Evolutionary conservation across 768 basidiomycete species (phyloP), one percentile per base, ranked within the genome.

Genomic region (Lepiota subincarnata): DNA sequence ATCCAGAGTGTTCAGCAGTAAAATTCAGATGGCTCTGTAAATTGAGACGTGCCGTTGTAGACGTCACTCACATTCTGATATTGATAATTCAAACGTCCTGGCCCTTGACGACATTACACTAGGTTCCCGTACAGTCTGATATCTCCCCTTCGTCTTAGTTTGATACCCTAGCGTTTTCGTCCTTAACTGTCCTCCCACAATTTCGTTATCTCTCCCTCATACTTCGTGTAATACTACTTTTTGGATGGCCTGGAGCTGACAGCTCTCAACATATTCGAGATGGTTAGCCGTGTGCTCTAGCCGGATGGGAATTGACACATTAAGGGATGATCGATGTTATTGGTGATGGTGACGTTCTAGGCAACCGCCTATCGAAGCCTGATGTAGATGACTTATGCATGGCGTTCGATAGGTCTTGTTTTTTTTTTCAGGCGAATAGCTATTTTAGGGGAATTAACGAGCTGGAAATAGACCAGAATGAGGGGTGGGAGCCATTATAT

Each of bases 191-290:
- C 16, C n/a, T 28, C 39, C 13, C 18, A 5, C 47, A 37, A 36
- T 34, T n/a, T 48, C 18, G 40, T 10, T 19, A 28, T 31, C 22
- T 41, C 24, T 34, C 24, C 19, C 37, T 6, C 12, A 16, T 50
- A 28, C 16, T 34, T 40, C 26, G 5, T 41, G 20, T 42, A n/a
- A 26, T 20, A 46, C 22, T 55, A 41, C 24, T 24, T 5, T 56
- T 42, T 37, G n/a, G 40, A 39, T 46, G 45, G 52, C 47, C 46
- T 41, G 55, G 50, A 50, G 55, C 55, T 55, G 48, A 36, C 37
- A 28, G 31, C 22, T 8, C 38, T 13, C 59, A 55, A 60, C 52
- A 38, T 48, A 43, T 38, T 49, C 19, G 35, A 53, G 56, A 57
- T 24, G 53, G 35, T 54, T 57, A 42, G 47, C 50, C 26, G 14